These are phyloP conservation scores for Hypomyces perniciosus DNA, from an alignment of 2,329 filamentous ascomycete genomes.

Conservation along the genomic window DNA sequence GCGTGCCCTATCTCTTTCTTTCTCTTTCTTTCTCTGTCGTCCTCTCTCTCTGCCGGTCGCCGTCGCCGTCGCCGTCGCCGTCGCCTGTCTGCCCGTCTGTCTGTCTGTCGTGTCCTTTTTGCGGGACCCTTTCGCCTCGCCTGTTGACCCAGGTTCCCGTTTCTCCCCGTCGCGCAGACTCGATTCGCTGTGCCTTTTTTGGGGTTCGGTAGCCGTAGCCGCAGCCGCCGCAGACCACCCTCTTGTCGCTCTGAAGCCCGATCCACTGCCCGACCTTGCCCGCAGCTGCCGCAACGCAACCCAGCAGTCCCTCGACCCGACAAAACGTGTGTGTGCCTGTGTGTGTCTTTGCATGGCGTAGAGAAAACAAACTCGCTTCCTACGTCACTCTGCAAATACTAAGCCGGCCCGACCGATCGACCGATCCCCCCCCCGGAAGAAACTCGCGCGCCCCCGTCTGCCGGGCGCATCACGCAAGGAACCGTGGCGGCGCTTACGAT, in stretches of 20 bases:
- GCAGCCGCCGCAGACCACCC: too few relatives aligned
- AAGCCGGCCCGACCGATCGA: slow-evolving; percentile 14
- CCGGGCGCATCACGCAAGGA: slow-evolving; percentile 27
- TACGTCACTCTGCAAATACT: slow-evolving; percentile 3
- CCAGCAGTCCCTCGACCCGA: background rate
- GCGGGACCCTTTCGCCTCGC: background rate
- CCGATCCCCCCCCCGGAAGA: slow-evolving; percentile 3
- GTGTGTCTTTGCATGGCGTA: slow-evolving; percentile 27
- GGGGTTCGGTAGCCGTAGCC: background rate
- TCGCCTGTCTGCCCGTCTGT: background rate
- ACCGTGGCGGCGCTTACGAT: slow-evolving; percentile 54
- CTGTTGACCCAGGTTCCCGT: background rate
- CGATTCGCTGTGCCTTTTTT: background rate
- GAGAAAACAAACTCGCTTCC: slow-evolving; percentile 17
- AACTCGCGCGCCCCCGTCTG: slow-evolving; percentile 12
- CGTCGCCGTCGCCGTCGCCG: background rate
- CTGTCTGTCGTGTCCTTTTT: background rate
- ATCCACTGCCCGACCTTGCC: background rate
- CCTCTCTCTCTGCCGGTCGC: background rate
- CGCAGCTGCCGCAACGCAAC: background rate
- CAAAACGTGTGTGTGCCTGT: slow-evolving; percentile 4
- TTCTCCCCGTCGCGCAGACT: slow-evolving; percentile 8
- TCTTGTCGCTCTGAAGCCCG: too few relatives aligned
- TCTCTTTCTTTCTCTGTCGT: background rate
- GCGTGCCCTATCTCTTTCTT: background rate